Evolutionary conservation across 768 basidiomycete genomes (phyloP), one percentile per base, ranked within the genome.

Genomic region (Leccinum fibrillosum): DNA sequence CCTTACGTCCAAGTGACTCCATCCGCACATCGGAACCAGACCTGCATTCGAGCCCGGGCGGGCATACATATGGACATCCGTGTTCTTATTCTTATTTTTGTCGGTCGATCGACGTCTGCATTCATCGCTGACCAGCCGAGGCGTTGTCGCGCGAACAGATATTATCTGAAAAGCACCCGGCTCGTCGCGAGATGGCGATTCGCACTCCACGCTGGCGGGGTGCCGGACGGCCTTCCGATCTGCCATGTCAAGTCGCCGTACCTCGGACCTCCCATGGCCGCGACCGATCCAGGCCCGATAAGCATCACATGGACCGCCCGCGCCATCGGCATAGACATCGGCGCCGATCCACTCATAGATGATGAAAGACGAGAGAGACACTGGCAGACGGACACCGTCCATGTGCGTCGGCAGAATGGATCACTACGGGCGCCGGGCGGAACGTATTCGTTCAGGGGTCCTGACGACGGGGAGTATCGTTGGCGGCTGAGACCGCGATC

Each of bases 181-280:
- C 28, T 52, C n/a, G 19, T 42, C 1, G 19, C 55, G 15, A 55
- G 39, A 17, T 72, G 71, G 72, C 56, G 64, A 6, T 64, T 69
- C n/a, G 26, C 59, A 9, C 64, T 72, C 15, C 61, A 64, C 17
- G 15, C 6, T 17, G 44, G 55, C 5, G 67, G 58, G 13, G 56
- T 66, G 12, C 61, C 61, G 32, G 49, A 59, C 32, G 71, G 71
- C 6, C 30, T 35, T 10, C 30, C 61, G 1, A 44, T 71, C 12
- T 72, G 72, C 39, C 62, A 63, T 39, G 69, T 61, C 58, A 62
- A 58, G 26, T 74, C 72, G 6, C 62, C 71, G 9, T 72, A 72
- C 49, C 34, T 67, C 34, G 72, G 70, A 32, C 72, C 64, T 12
- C 66, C 63, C 1, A 5, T 67, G 17, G 2, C 35, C 2, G n/a